phyloP scores from a whole-genome alignment of 192 early-diverging fungal species.

The Spizellomyces punctatus region DNA sequence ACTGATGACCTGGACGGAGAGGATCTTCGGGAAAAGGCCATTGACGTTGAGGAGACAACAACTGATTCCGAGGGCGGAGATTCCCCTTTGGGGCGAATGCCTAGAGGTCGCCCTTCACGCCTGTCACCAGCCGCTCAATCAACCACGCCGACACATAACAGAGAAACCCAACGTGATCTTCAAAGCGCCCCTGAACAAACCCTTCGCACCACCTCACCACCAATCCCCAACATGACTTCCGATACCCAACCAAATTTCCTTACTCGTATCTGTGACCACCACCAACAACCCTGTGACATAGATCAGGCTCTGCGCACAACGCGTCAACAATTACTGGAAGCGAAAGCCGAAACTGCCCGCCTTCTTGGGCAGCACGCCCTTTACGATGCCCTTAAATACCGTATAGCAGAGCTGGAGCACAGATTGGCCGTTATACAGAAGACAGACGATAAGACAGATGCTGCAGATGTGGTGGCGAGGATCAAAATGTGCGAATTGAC shows the following conservation, averaged over 20 bases:
- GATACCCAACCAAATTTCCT: not conserved
- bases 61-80: not conserved
- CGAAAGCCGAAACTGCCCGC: constrained; percentile 1
- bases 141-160: too few species aligned
- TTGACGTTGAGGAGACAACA: not conserved
- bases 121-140: too few species aligned
- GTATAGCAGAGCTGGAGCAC: not conserved
- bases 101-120: not conserved
- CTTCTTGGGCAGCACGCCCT: not conserved
- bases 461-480: not conserved
- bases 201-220: not conserved
- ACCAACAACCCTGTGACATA: not conserved
- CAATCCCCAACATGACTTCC: not conserved
- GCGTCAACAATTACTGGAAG: not conserved
- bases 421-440: not conserved
- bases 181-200: not conserved
- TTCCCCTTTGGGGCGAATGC: not conserved
- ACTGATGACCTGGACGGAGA: too few species aligned
- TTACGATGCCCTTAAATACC: not conserved
- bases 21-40: not conserved
- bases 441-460: not conserved
- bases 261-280: not conserved
- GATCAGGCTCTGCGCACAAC: not conserved
- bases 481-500: not conserved
- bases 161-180: too few species aligned